Conservation (phyloP, 164 flowering plant genomes). For the Sextonia rubra region DNA sequence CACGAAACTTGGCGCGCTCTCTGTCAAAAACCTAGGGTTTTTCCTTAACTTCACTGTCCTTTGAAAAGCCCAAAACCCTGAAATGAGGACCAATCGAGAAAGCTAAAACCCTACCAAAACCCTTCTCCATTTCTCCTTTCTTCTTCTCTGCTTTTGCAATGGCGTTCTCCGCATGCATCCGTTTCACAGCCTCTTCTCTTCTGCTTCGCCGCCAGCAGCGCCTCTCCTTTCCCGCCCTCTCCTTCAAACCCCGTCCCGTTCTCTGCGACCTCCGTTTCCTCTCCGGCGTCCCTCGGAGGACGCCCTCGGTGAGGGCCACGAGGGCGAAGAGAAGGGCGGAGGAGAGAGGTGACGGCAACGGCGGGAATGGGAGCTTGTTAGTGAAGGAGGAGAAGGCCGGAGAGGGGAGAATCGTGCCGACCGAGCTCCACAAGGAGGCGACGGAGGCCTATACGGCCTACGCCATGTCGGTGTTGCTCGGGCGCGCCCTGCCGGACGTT, state of each 20-base stretch:
- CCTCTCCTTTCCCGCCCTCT: conserved; percentile 4
- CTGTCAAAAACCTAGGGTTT: too few species aligned
- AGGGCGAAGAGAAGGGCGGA: conserved; percentile 24
- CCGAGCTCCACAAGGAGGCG: conserved; percentile 88
- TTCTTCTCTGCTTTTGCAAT: background rate
- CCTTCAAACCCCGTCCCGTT: conserved; percentile 8
- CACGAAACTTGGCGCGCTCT: too few species aligned
- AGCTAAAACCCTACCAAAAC: background rate
- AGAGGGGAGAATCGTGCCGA: conserved; percentile 53
- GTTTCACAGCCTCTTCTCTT: conserved; percentile 19
- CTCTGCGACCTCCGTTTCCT: conserved; percentile 41
- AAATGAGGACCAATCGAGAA: background rate
- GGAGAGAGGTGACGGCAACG: conserved; percentile 6
- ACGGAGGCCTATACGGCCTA: conserved; percentile 91
- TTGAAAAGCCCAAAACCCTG: background rate
- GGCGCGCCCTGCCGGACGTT: conserved; percentile 93
- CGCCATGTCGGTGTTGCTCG: conserved; percentile 90
- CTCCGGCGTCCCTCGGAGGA: conserved; percentile 21
- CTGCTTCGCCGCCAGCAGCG: conserved; percentile 6
- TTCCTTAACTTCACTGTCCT: too few species aligned
- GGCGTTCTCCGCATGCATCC: conserved; percentile 15
- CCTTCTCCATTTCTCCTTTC: background rate
- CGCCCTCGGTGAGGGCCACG: conserved; percentile 6
- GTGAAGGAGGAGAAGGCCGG: conserved; percentile 26
- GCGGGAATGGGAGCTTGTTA: conserved; percentile 36